Evolutionary conservation across 1,139 yeast genomes (phyloP).

Genomic region (Yamadazyma dendronema): DNA sequence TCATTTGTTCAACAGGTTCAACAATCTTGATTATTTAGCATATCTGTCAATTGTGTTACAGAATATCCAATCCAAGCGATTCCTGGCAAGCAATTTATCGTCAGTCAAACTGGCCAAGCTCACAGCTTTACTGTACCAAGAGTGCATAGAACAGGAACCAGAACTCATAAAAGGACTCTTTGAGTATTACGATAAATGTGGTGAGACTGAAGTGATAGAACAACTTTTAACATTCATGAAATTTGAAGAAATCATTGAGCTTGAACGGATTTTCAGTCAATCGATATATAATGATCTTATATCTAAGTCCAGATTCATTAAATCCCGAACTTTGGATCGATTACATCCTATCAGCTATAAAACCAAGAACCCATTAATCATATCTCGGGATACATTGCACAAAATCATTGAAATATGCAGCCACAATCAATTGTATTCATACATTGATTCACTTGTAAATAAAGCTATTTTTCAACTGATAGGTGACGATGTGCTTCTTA

Average conservation of each 20-base stretch:
- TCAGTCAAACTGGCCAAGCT: slow-evolving; percentile 1
- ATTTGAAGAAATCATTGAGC: slow-evolving; percentile 32
- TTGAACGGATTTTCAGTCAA: slow-evolving; percentile 22
- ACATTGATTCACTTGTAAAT: slow-evolving; percentile 34
- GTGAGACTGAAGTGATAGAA: slow-evolving; percentile 16
- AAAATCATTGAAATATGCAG: slow-evolving; percentile 32
- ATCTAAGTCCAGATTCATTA: slow-evolving; percentile 29
- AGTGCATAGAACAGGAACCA: slow-evolving; percentile 22
- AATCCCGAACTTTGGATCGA: slow-evolving; percentile 13
- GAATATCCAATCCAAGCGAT: slow-evolving; percentile 8
- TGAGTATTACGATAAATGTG: slow-evolving; percentile 23
- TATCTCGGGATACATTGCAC: slow-evolving; percentile 21
- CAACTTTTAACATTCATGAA: slow-evolving; percentile 28
- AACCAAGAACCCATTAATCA: slow-evolving; percentile 16
- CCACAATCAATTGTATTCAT: slow-evolving; percentile 24
- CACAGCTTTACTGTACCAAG: slow-evolving; percentile 9
- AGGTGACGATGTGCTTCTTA: slow-evolving; percentile 14
- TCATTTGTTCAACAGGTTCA: slow-evolving; percentile 7
- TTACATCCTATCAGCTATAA: slow-evolving; percentile 13
- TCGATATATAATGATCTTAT: slow-evolving; percentile 22
- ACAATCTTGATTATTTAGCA: slow-evolving; percentile 2
- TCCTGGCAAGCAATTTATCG: slow-evolving; percentile 7
- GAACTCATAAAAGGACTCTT: slow-evolving; percentile 26
- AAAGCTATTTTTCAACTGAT: slow-evolving; percentile 33
- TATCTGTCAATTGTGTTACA: slow-evolving; percentile 11